Evolutionary conservation across 2,329 filamentous ascomycete species (phyloP), one percentile per base, ranked within the genome.

Genomic region (Tolypocladium album): DNA sequence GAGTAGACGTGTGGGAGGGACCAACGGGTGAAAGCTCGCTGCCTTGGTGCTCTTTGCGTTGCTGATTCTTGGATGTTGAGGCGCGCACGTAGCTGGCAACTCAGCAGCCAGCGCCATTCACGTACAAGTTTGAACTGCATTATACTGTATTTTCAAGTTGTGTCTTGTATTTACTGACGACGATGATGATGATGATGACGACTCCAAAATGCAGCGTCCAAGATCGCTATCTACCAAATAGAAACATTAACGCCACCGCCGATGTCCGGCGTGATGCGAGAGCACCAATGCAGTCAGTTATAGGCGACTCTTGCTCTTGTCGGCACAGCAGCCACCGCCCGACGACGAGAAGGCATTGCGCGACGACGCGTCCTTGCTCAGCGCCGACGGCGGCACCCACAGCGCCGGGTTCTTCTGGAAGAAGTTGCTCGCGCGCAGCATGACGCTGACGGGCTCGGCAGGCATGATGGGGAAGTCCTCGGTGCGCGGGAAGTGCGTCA

Each of bases 391-490:
- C 3, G 79, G 76, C 17, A 81, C 75, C 68, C 82, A 80, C 12
- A 81, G 64, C 0, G 78, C 77, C 0, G 80, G 80, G 62, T 82
- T 83, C 60, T 72, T 74, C 4, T 75, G 72, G 62, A 82, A 82
- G 64, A 82, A 82, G 61, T 82, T 81, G 4, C 75, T 77, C 0
- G 80, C 79, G 64, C 79, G 76, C 43, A 83, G 66, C 55, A 71
- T 69, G 1, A 83, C 77, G 64, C 75, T 76, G 20, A 81, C 68
- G 17, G 74, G 79, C 70, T 88, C 85, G 65, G 79, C 80, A 0
- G 85, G 85, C 86, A 88, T 88, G 47, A 88, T 82, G 1, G 85
- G 85, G 71, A 87, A 88, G 67, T 88, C 85, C 67, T 88, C 85
- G 31, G 83, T 77, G 7, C 85, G 75, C 0, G 84, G 84, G 34